phyloP scores from a whole-genome alignment of 176 grass and related monocot genomes.

The Miscanthus lutarioriparius region DNA sequence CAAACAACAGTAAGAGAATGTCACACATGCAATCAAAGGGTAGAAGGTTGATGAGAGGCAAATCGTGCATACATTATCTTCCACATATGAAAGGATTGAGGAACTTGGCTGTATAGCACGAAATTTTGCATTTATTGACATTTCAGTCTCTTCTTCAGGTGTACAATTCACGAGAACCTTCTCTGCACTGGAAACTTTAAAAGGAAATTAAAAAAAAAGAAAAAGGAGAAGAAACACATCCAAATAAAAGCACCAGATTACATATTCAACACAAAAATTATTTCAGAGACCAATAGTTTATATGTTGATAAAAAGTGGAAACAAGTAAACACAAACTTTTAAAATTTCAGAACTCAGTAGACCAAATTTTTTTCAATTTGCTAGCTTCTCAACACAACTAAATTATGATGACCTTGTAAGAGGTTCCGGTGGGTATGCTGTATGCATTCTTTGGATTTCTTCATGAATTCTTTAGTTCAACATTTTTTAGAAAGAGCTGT shows the following conservation, averaged over 20 bases:
- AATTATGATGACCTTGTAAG: slow-evolving; percentile 15
- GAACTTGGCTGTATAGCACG: slow-evolving; percentile 73
- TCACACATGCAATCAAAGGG: not conserved
- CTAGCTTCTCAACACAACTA: not conserved
- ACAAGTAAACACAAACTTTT: not conserved
- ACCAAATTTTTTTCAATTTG: not conserved
- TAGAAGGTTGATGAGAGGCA: not conserved
- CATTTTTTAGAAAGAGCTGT: not conserved
- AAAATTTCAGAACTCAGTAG: not conserved
- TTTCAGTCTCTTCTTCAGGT: slow-evolving; percentile 60
- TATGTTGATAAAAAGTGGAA: not conserved
- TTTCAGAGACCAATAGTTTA: not conserved
- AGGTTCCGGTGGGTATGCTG: not conserved
- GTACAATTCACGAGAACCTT: slow-evolving; percentile 46
- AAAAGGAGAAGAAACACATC: not conserved
- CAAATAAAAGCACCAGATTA: slow-evolving; percentile 7
- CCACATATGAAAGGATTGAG: slow-evolving; percentile 85
- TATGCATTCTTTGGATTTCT: not conserved
- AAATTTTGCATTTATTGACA: slow-evolving; percentile 94
- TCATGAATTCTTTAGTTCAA: not conserved
- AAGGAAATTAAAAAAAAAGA: slow-evolving; percentile 31
- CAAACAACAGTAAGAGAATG: slow-evolving; percentile 19
- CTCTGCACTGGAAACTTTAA: slow-evolving; percentile 42
- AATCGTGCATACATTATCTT: slow-evolving; percentile 72
- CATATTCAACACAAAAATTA: not conserved